Evolutionary conservation across 1,284 basidiomycete genomes (phyloP), one percentile per base, ranked within the genome.

Genomic region (Apiotrichum mycotoxinovorans): DNA sequence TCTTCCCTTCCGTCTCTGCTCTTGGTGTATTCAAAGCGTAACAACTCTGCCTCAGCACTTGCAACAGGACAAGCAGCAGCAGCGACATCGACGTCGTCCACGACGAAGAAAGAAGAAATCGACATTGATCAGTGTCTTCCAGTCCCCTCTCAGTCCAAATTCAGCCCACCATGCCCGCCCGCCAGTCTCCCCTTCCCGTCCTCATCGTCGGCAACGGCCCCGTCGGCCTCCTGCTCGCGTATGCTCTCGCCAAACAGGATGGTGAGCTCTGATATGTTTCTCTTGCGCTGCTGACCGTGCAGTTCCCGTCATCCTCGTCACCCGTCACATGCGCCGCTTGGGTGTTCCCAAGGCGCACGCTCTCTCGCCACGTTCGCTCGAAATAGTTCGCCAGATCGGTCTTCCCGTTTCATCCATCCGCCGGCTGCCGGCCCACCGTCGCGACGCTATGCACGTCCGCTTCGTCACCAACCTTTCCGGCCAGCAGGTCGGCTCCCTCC

Each of bases 301-400:
- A 67, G 66, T 67, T 8, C 61, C 64, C 15, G 66, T 67, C 2
- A 65, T 65, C 27, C 34, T 67, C 14, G 45, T 65, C 40, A 57
- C 58, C 12, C 54, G 66, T 1, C 66, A 67, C 46, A 55, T 60
- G 22, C 58, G 58, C 44, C 63, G 62, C 17, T 58, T 67, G 22
- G 62, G 60, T 2, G 63, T 63, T 0, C 66, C 66, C 1, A 67
- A 67, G 52, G 66, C 66, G 1, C 66, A 67, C 35, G 64, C 62
- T 5, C 54, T 67, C 20, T 62, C 63, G 1, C 60, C 66, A 0
- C 61, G 66, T 7, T 62, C 63, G 3, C 55, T 67, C 23, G 66
- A 67, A 48, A 65, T 65, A 30, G 62, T 57, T 38, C 55, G 66
- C 14, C 66, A 67, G 51, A 56, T 63, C 30, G 54, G 55, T n/a